These are phyloP conservation scores for Penstemon eatonii DNA, from an alignment of 257 asterid species.

Conservation along the genomic window DNA sequence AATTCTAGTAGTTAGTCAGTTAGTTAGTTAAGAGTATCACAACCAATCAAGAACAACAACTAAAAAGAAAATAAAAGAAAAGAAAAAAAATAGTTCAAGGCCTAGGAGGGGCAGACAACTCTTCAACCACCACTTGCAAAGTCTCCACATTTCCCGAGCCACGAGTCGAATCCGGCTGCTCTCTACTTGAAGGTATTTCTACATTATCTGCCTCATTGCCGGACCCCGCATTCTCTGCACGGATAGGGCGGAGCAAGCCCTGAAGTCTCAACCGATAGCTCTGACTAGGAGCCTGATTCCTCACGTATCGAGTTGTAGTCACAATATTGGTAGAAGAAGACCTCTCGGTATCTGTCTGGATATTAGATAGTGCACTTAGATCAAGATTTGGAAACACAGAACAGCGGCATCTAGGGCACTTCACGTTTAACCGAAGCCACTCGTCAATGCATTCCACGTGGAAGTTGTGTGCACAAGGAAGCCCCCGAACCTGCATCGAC, in stretches of 20 bases:
- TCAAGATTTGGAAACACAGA: conserved; percentile 95
- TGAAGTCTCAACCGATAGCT: conserved; percentile 78
- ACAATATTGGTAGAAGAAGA: conserved; percentile 45
- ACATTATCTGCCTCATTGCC: conserved; percentile 32
- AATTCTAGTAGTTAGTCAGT: not conserved
- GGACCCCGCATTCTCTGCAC: conserved; percentile 39
- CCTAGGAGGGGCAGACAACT: conserved; percentile 31
- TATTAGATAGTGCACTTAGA: conserved; percentile 77
- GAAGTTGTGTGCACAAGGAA: conserved; percentile 98
- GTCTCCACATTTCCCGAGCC: conserved; percentile 31
- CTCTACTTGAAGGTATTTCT: conserved; percentile 37
- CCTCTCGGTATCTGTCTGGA: conserved; percentile 65
- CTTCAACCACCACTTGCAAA: conserved; percentile 55
- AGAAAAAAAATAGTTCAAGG: conserved; percentile 30
- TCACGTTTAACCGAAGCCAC: conserved; percentile 89
- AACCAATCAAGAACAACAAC: not conserved
- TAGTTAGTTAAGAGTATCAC: not conserved
- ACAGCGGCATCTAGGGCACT: conserved; percentile 97
- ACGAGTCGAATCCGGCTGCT: conserved; percentile 27
- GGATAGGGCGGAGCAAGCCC: conserved; percentile 68
- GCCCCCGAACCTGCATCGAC: conserved; percentile 80
- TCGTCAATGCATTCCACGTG: conserved; percentile 97
- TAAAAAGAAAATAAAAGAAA: conserved; percentile 1
- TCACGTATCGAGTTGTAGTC: conserved; percentile 60
- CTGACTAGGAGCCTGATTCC: conserved; percentile 76